Base-by-base conservation (phyloP, 306 rosid genomes). In the Ormosia emarginata region DNA sequence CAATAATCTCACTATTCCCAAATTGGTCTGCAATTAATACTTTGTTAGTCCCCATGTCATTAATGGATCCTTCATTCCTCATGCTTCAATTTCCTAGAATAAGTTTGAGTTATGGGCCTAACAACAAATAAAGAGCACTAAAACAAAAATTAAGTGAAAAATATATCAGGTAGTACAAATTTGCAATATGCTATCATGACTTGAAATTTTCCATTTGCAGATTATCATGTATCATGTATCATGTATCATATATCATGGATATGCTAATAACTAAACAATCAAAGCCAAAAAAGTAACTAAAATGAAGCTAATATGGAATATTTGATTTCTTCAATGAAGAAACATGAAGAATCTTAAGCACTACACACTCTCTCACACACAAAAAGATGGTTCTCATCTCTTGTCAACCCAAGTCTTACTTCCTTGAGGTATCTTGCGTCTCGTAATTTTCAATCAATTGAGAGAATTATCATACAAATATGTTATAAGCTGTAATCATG, bases 251-350 rank as follows among this genome's bases (percentile, higher is more conserved):
- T 13, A 67, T 68, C 61, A 40, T 32, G 53, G 41, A 17, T 6
- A 15, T 71, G 39, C 74, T 59, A 57, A 59, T 68, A 55, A 80
- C 58, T 37, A 67, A n/a, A 65, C 34, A 57, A 71, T 12, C 62
- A 59, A 57, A 49, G 44, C 34, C 69, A 81, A 67, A 61, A 29
- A 68, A 62, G 61, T n/a, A 69, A 49, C 78, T 34, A 49, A 74
- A 10, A 61, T 10, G 11, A 78, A 49, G n/a, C 29, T n/a, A 36
- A 78, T 56, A 50, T 4, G 46, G 34, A 52, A 82, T 9, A 65
- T 36, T 4, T 66, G 77, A 62, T 65, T 13, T 46, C 75, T 77
- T 56, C 17, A 40, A 14, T n/a, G 29, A 52, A 83, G 58, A 83
- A 77, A 30, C 15, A 63, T 4, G 57, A 73, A 78, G 17, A 58